Evolutionary conservation across 179 eudicot species (phyloP), one percentile per base, ranked within the genome.

Genomic region (Patellifolia procumbens): DNA sequence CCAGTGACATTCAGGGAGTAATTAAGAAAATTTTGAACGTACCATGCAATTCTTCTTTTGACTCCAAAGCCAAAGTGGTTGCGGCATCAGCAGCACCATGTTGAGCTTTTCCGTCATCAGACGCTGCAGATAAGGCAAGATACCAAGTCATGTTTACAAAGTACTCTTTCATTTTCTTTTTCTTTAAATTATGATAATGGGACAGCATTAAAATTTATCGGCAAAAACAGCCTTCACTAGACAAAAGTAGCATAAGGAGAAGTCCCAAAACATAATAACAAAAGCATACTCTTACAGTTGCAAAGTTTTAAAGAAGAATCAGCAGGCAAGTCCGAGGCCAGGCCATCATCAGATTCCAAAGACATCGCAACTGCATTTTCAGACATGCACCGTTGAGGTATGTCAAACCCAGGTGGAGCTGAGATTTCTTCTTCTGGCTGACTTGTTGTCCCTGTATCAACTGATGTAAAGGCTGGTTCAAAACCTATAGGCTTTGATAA

Each of bases 331-430:
- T 80, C 73, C 60, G 81, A 70, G 69, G 26, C 39, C 34, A 26
- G 74, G 43, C 29, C 20, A 78, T 74, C 73, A 29, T 61, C 81
- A 68, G 35, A 49, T 59, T 62, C 60, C 26, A 20, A 46, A 28
- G 71, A 39, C 29, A 22, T 55, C 15, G 60, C 65, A 63, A 72
- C 48, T 42, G 22, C 78, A 39, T 34, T 78, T 42, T 78, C 85
- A n/a, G 69, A 32, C 26, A 64, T 13, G 62, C 73, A 58, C 56
- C 39, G 72, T 32, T 78, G 81, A 19, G 82, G 82, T 22, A 58
- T 75, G 66, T 66, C 77, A 56, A 82, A 82, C 37, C 85, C 85
- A 82, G 85, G 85, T 70, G 85, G 85, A 58, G 72, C 73, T 34
- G 58, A 74, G 64, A 82, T 78, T 34, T 78, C 81, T 1, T 81